Conservation (phyloP, 495 filamentous ascomycete genomes). For the Lophium mytilinum region DNA sequence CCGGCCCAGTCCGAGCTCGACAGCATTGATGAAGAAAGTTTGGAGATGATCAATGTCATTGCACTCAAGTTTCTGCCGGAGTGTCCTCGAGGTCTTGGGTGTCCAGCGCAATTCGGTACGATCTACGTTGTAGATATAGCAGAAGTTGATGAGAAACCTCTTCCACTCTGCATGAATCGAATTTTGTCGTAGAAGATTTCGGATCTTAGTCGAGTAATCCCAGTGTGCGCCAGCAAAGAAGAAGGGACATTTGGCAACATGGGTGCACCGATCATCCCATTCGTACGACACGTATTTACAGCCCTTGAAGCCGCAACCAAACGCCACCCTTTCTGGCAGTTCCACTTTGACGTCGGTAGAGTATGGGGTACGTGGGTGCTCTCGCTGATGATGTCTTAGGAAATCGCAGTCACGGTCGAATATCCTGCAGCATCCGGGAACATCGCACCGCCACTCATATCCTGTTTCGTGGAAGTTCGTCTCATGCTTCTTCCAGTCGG, state of each 20-base stretch:
- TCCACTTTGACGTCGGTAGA: constrained; percentile 13
- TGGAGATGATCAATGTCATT: constrained; percentile 15
- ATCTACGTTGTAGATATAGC: constrained; percentile 9
- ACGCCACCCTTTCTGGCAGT: constrained; percentile 12
- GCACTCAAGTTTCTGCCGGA: constrained; percentile 23
- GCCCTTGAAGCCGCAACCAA: constrained; percentile 22
- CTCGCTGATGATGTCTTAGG: not conserved
- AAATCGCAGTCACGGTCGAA: constrained; percentile 5
- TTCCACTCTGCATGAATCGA: constrained; percentile 18
- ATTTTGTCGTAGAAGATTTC: constrained; percentile 24
- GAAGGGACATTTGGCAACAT: constrained; percentile 21
- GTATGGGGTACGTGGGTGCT: constrained; percentile 6
- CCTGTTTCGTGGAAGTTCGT: constrained; percentile 8
- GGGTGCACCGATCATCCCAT: constrained; percentile 25
- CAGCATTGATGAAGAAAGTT: constrained; percentile 16
- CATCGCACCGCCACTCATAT: constrained; percentile 6
- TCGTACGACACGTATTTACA: constrained; percentile 18
- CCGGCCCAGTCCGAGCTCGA: constrained; percentile 17
- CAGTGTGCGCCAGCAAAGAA: constrained; percentile 1
- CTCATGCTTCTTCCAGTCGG: constrained; percentile 16
- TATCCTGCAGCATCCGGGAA: not conserved
- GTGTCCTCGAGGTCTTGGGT: constrained; percentile 15
- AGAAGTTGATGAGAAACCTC: constrained; percentile 5
- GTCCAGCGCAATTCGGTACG: constrained; percentile 22
- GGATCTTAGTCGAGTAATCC: constrained; percentile 24